Percentiles rank a stretch among this genome's conserved stretches.
These are phyloP conservation scores for Didymella keratinophila DNA, from an alignment of 2,329 filamentous ascomycete species.

Conservation along the genomic window DNA sequence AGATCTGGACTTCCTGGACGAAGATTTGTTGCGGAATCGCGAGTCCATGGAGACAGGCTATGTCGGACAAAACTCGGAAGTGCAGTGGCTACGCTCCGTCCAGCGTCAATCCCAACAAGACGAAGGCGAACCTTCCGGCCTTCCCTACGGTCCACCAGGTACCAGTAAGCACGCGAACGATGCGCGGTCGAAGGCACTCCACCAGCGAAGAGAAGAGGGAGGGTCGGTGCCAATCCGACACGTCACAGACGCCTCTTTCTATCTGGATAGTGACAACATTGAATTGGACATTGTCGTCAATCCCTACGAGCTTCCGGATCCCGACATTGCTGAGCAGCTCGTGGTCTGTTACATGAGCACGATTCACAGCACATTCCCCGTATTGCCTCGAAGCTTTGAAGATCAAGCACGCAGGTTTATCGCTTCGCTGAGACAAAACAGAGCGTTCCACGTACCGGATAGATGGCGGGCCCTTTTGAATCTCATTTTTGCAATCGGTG, in stretches of 20 bases:
- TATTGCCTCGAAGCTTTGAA: constrained; percentile 38
- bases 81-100: constrained; percentile 46
- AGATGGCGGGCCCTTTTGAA: constrained; percentile 52
- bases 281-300: constrained; percentile 35
- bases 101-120: constrained; percentile 30
- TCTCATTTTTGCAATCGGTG: constrained; percentile 54
- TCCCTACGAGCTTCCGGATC: constrained; percentile 45
- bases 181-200: constrained; percentile 30
- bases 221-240: constrained; percentile 20
- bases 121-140: constrained; percentile 16
- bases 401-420: constrained; percentile 32
- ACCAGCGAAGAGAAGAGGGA: constrained; percentile 23
- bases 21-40: constrained; percentile 40
- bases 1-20: constrained; percentile 39
- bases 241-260: constrained; percentile 43
- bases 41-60: constrained; percentile 46
- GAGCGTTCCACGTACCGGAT: constrained; percentile 23
- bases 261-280: constrained; percentile 45
- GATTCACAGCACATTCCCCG: constrained; percentile 45
- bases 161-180: constrained; percentile 15
- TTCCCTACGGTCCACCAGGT: constrained; percentile 35
- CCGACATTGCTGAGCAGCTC: constrained; percentile 42
- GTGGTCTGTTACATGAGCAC: constrained; percentile 49
- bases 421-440: constrained; percentile 14
- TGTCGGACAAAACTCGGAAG: constrained; percentile 45